These are phyloP conservation scores for Cryptosporidium ubiquitum DNA, from an alignment of 169 alveolate genomes.

Conservation along the genomic window DNA sequence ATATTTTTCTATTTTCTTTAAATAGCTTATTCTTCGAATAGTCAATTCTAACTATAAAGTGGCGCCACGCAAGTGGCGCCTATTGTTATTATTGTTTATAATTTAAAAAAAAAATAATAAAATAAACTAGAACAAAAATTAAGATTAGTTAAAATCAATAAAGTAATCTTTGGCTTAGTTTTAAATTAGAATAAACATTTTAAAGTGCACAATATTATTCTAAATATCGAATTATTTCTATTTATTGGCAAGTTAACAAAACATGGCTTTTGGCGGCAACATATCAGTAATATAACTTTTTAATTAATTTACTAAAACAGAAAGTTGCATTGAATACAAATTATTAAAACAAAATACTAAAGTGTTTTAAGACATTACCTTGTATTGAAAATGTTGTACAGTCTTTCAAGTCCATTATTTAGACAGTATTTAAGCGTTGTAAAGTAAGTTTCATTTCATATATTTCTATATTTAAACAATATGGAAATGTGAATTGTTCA, in stretches of 20 bases:
- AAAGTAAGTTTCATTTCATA: constrained; percentile 24
- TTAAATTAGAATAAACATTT: too few species aligned
- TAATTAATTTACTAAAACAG: not conserved
- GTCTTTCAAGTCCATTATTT: constrained; percentile 52
- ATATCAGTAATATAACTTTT: not conserved
- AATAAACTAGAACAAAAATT: not conserved
- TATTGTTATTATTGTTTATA: not conserved
- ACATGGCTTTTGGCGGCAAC: not conserved
- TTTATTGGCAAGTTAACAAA: not conserved
- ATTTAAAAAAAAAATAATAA: not conserved
- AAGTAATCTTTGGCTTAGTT: too few species aligned
- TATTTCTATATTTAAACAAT: not conserved
- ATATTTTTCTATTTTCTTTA: not conserved
- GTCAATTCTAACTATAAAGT: not conserved
- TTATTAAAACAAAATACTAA: not conserved
- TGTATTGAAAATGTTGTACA: constrained; percentile 21
- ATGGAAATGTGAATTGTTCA: not conserved
- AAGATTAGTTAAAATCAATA: not conserved
- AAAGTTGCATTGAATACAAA: not conserved
- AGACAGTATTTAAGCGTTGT: constrained; percentile 39
- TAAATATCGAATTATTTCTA: not conserved
- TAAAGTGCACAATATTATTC: not conserved
- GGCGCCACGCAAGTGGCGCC: not conserved
- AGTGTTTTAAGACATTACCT: not conserved
- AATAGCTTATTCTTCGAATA: not conserved